phyloP scores from a whole-genome alignment of 179 eudicot genomes.

The Sideroxylon spinosum region DNA sequence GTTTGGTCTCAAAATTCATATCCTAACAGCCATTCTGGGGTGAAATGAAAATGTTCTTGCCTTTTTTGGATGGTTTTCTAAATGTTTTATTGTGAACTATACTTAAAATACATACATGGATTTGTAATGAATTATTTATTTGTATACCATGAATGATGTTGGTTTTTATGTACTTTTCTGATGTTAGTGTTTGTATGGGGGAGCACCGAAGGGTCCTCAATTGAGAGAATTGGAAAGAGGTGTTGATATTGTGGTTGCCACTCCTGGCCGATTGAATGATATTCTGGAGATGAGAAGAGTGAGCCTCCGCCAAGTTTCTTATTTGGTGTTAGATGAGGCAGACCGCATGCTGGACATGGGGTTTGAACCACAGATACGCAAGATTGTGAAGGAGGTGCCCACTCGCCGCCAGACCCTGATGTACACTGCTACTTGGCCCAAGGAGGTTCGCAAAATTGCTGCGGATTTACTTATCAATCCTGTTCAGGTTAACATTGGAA shows the following conservation, averaged over 20 bases:
- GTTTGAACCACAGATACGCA: constrained; percentile 95
- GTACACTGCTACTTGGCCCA: constrained; percentile 99
- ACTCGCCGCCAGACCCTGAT: constrained; percentile 85
- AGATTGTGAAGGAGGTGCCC: constrained; percentile 89
- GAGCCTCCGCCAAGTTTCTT: constrained; percentile 78
- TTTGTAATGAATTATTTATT: not conserved
- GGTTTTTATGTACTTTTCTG: not conserved
- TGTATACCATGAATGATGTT: not conserved
- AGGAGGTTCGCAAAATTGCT: constrained; percentile 93
- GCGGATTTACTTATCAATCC: constrained; percentile 75
- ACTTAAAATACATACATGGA: no score
- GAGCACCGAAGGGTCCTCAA: constrained; percentile 98
- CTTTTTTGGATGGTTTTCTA: not conserved
- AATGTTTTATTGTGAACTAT: not conserved
- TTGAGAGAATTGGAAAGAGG: constrained; percentile 71
- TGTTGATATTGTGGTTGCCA: constrained; percentile 90
- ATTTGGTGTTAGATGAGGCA: constrained; percentile 97
- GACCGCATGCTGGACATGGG: constrained; percentile 99
- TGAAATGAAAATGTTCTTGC: not conserved
- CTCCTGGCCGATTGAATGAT: constrained; percentile 99
- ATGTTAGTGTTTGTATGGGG: constrained; percentile 89
- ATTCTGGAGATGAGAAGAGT: constrained; percentile 74
- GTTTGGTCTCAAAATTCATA: not conserved
- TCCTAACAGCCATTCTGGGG: no score
- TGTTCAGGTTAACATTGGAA: constrained; percentile 90